phyloP scores from a whole-genome alignment of 129 eudicot genomes.

The Flaveria linearis region DNA sequence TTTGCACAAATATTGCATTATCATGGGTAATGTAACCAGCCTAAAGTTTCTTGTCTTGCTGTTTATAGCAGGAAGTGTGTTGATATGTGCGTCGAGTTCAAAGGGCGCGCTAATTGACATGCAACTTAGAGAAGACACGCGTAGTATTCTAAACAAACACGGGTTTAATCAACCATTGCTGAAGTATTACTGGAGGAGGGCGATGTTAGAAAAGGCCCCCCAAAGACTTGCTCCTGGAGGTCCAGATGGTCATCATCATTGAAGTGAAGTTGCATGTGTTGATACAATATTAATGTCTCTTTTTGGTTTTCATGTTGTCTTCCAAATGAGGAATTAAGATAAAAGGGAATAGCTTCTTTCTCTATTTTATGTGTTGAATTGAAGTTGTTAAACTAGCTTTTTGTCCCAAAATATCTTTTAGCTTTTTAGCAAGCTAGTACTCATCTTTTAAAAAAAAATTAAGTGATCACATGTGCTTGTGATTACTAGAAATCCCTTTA shows the following conservation, averaged over 20 bases:
- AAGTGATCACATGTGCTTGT: neutral
- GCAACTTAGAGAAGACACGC: conserved; percentile 33
- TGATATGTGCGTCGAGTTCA: conserved; percentile 25
- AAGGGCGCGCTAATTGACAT: conserved; percentile 1
- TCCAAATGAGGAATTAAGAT: conserved; percentile 6
- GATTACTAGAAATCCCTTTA: neutral
- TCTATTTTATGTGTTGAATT: conserved; percentile 5
- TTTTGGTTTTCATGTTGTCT: conserved; percentile 17
- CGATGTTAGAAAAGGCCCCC: conserved; percentile 34
- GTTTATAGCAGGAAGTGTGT: conserved; percentile 27
- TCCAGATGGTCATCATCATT: conserved; percentile 60
- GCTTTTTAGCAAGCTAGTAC: neutral
- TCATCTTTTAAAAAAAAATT: neutral
- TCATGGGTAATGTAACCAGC: conserved; percentile 31
- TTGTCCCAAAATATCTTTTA: neutral
- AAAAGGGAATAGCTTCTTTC: conserved; percentile 22
- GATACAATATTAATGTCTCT: neutral
- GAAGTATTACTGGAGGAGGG: conserved; percentile 45
- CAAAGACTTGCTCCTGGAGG: conserved; percentile 50
- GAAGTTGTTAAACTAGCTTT: neutral
- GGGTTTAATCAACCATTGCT: conserved; percentile 43
- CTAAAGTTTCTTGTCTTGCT: conserved; percentile 11
- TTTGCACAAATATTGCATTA: neutral
- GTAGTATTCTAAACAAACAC: conserved; percentile 24
- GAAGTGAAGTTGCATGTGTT: conserved; percentile 13